Evolutionary conservation across 352 stramenopile genomes (phyloP), one percentile per base, ranked within the genome.

Genomic region (Phytopythium chamaehyphon): DNA sequence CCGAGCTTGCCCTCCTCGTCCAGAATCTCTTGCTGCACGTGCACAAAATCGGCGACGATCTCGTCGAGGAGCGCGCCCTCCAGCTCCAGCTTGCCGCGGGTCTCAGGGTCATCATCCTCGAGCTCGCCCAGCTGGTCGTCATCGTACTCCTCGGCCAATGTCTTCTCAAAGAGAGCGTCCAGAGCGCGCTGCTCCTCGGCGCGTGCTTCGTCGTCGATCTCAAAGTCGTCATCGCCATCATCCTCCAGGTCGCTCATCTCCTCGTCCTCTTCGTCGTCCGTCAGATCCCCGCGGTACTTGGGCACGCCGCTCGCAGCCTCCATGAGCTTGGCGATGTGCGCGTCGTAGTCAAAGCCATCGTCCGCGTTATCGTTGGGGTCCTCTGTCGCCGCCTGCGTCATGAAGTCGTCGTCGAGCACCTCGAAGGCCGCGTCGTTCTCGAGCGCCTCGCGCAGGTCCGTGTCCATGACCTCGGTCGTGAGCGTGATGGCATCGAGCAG

Each of bases 311-410:
- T 90, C 1, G 86, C 86, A 5, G 86, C 78, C 10, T 85, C 86
- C 83, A 98, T 96, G 21, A 98, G 74, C 57, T 89, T 93, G 31
- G 86, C 88, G 57, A 97, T 96, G 57, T 98, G 91, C 18, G 86
- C 86, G 43, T 98, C 90, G 61, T 97, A 97, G 59, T 97, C 90
- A 61, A 97, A 97, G 8, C 73, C 86, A 43, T 86, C 84, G 4
- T 23, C 24, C 0, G 22, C 59, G 28, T 44, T 58, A 15, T 59
- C 64, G 3, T 88, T 72, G 1, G 42, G 49, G 21, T 76, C 70
- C 15, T 86, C 71, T 22, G 62, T 40, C 16, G 83, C 72, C 0
- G 89, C 89, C 53, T 96, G 83, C 35, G 71, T 40, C 57, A 98
- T 68, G 46, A 98, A 98, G 51, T 97, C 89, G 52, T 98, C 92